A percentile compares a stretch with the other conserved stretches of the same genome.
Conservation (phyloP, 129 eudicot species). For the Mikania micrantha region DNA sequence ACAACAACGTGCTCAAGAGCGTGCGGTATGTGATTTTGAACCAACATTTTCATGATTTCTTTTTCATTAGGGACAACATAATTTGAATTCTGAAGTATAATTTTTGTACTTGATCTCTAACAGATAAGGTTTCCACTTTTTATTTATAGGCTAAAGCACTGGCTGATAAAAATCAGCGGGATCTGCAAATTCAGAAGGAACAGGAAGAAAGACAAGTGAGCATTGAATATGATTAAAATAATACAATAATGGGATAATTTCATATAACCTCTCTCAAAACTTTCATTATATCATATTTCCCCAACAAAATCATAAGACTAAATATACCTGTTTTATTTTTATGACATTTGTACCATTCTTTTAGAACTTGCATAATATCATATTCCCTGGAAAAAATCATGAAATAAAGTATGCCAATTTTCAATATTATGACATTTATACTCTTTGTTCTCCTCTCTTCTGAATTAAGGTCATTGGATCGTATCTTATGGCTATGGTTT, state of each 20-base stretch:
- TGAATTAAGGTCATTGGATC: neutral
- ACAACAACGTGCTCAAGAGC: conserved; percentile 90
- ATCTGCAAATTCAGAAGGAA: conserved; percentile 69
- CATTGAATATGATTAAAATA: neutral
- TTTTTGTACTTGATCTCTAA: neutral
- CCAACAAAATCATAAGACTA: neutral
- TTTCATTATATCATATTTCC: neutral
- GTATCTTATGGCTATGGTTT: neutral
- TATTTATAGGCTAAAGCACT: conserved; percentile 72
- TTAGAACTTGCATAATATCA: neutral
- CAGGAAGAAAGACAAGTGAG: conserved; percentile 90
- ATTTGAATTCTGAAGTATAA: neutral
- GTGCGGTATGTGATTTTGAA: conserved; percentile 62
- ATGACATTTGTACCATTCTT: neutral
- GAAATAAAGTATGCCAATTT: neutral
- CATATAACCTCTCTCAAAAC: neutral
- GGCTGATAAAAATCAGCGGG: conserved; percentile 91
- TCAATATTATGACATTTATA: neutral
- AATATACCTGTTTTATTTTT: neutral
- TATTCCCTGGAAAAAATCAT: neutral
- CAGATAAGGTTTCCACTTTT: conserved; percentile 16
- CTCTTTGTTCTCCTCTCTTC: neutral
- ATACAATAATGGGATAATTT: neutral
- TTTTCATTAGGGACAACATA: neutral
- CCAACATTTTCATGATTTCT: neutral